A percentile compares a stretch with the other conserved stretches of the same genome.
Evolutionary conservation across 2,329 filamentous ascomycete genomes (phyloP).

Genomic region (Ceratocystis destructans): DNA sequence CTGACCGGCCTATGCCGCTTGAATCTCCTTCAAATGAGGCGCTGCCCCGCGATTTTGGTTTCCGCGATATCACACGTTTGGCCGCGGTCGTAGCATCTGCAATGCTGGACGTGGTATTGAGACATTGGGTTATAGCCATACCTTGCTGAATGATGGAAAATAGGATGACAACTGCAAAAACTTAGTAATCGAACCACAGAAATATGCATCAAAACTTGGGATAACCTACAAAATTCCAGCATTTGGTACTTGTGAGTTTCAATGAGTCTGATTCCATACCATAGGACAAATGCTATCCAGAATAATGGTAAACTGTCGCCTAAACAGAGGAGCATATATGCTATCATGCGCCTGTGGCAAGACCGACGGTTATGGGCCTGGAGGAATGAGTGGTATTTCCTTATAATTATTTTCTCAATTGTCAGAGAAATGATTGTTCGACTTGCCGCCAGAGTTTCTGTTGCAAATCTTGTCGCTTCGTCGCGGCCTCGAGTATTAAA

Average conservation of each 20-base stretch:
- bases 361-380: slow-evolving; percentile 13
- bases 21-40: neutral
- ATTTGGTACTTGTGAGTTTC: slow-evolving; percentile 14
- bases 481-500: slow-evolving; percentile 16
- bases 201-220: neutral
- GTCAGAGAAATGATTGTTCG: slow-evolving; percentile 24
- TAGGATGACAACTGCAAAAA: slow-evolving; percentile 18
- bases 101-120: slow-evolving; percentile 52
- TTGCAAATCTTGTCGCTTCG: slow-evolving; percentile 14
- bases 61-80: slow-evolving; percentile 36
- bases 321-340: slow-evolving; percentile 15
- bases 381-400: slow-evolving; percentile 16
- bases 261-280: slow-evolving; percentile 18
- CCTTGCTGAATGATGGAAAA: slow-evolving; percentile 19
- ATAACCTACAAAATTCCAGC: slow-evolving; percentile 19
- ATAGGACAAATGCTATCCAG: slow-evolving; percentile 20
- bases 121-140: slow-evolving; percentile 39
- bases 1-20: neutral
- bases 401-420: slow-evolving; percentile 22
- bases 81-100: slow-evolving; percentile 46
- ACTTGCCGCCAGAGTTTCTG: slow-evolving; percentile 13
- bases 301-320: slow-evolving; percentile 18
- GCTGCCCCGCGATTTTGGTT: neutral
- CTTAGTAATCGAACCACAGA: neutral
- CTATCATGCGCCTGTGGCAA: slow-evolving; percentile 6